Evolutionary conservation across 345 rosid genomes (phyloP).

Genomic region (Isatis tinctoria): DNA sequence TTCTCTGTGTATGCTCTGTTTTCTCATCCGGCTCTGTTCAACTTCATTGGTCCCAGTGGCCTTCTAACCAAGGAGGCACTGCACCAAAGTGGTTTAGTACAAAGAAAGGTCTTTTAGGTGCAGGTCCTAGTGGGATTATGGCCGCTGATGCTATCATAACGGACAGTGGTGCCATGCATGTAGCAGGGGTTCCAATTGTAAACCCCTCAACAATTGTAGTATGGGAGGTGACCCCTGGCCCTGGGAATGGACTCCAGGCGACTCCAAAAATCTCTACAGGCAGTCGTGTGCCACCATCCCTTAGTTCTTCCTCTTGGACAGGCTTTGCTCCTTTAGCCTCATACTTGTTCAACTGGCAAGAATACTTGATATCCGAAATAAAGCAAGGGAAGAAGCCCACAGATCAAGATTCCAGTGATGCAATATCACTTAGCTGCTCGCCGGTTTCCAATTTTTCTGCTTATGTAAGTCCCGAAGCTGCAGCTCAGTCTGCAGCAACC

Average conservation of each 20-base stretch:
- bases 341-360: constrained; percentile 96
- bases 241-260: constrained; percentile 87
- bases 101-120: constrained; percentile 97
- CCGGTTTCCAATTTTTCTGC: constrained; percentile 99
- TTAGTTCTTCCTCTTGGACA: constrained; percentile 87
- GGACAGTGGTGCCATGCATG: constrained; percentile 96
- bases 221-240: constrained; percentile 99
- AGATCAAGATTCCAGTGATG: constrained; percentile 63
- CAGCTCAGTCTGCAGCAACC: constrained; percentile 94
- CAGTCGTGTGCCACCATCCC: constrained; percentile 77
- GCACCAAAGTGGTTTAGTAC: constrained; percentile 86
- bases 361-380: constrained; percentile 71
- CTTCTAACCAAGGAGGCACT: constrained; percentile 67
- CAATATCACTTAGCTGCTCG: constrained; percentile 80
- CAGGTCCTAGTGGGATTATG: constrained; percentile 99
- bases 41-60: constrained; percentile 98
- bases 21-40: constrained; percentile 98
- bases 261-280: constrained; percentile 56
- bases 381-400: constrained; percentile 67
- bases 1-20: constrained; percentile 94
- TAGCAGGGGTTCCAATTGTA: constrained; percentile 99
- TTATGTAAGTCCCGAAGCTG: constrained; percentile 98
- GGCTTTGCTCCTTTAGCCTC: constrained; percentile 99
- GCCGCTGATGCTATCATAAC: constrained; percentile 99
- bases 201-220: constrained; percentile 99